A percentile compares a stretch with the other conserved stretches of the same genome.
Evolutionary conservation across 306 rosid genomes (phyloP).

Genomic region (Inga leiocalycina): DNA sequence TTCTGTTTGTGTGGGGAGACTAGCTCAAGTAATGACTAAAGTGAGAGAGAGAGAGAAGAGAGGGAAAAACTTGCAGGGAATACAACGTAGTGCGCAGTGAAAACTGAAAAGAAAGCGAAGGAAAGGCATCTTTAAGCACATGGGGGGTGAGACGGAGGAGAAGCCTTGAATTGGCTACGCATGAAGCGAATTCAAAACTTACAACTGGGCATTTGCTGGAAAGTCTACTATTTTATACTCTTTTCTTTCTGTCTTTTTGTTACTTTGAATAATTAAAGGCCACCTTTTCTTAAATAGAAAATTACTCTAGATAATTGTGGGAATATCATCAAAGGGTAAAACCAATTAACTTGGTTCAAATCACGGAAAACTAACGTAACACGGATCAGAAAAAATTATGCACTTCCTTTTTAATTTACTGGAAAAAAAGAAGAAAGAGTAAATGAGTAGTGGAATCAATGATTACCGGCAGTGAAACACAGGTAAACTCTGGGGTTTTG

Average conservation of each 20-base stretch:
- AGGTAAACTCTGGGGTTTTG: not conserved
- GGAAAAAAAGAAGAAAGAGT: not conserved
- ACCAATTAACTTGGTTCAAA: not conserved
- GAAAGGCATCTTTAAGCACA: constrained; percentile 45
- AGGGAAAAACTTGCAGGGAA: not conserved
- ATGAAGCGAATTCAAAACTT: constrained; percentile 25
- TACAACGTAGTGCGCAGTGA: constrained; percentile 33
- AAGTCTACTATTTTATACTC: constrained; percentile 29
- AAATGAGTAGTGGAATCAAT: not conserved
- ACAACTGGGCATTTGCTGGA: constrained; percentile 40
- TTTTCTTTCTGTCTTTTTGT: not conserved
- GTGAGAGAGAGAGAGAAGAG: not conserved
- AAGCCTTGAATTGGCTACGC: constrained; percentile 22
- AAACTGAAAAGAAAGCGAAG: constrained; percentile 26
- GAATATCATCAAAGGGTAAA: constrained; percentile 11
- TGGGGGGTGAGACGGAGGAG: constrained; percentile 31
- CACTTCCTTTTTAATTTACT: not conserved
- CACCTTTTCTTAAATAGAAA: not conserved
- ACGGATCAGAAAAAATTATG: not conserved
- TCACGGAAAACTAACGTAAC: not conserved
- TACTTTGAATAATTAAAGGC: not conserved
- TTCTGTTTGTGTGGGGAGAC: constrained; percentile 28
- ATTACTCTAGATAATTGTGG: not conserved
- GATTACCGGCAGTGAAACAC: not conserved
- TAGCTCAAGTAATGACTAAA: constrained; percentile 29